Percentiles rank a stretch among this genome's conserved stretches.
Conservation (phyloP, 306 rosid genomes). For the Alnus rubra region DNA sequence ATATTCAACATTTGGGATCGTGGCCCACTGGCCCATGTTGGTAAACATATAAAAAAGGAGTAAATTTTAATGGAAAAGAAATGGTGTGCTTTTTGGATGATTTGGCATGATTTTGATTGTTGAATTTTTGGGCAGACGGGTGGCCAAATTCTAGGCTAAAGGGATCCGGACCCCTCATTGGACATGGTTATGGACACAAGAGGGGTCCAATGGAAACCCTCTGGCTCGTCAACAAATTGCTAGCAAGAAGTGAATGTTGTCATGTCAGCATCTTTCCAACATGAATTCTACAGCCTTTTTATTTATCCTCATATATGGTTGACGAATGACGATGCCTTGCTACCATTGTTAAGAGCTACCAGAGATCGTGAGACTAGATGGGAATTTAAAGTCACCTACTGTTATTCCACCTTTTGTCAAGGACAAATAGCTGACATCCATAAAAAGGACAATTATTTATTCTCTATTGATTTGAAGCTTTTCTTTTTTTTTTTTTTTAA, state of each 20-base stretch:
- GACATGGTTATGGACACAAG: neutral
- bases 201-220: neutral
- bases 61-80: neutral
- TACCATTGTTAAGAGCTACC: too few relatives aligned
- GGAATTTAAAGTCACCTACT: too few relatives aligned
- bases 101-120: neutral
- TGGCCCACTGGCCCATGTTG: neutral
- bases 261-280: conserved; percentile 1
- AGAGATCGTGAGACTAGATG: too few relatives aligned
- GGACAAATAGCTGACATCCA: too few relatives aligned
- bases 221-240: neutral
- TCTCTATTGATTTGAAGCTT: too few relatives aligned
- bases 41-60: neutral
- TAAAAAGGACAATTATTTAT: too few relatives aligned
- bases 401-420: too few relatives aligned
- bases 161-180: neutral
- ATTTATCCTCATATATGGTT: too few relatives aligned
- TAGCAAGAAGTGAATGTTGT: neutral
- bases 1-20: neutral
- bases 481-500: too few relatives aligned
- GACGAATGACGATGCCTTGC: neutral
- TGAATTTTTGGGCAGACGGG: neutral
- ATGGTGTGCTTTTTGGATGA: neutral
- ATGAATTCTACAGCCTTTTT: neutral
- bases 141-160: neutral